Base-by-base conservation (phyloP, 169 alveolate genomes). In the Plasmodium relictum region DNA sequence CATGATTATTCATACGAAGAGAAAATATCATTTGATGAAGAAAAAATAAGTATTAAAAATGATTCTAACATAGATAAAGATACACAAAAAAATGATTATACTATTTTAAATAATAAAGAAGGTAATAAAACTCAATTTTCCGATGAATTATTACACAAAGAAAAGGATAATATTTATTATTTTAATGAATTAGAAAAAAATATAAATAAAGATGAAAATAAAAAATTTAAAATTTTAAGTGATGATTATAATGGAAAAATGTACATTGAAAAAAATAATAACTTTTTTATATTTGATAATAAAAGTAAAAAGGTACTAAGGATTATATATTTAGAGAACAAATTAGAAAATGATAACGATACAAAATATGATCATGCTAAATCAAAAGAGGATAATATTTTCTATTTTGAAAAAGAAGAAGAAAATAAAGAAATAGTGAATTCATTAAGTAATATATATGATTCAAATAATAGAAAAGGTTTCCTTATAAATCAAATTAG, bases 391-490 rank as follows among this genome's bases (percentile, higher is more conserved):
- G 44, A 61, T 24, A 8, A 61, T 61, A 31, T 72, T 44, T 80
- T 52, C 39, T 54, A 80, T 62, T 80, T 80, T 61, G 90, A 80
- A 31, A 42, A 31, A 24, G 90, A 80, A 3, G 90, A 80, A 80
- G 90, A 80, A 41, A 31, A 80, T 62, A 50, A 7, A 26, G 83
- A 80, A 20, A 80, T 80, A 20, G 50, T 68, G 39, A 37, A 65
- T 48, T 80, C 90, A 12, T 61, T 80, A 1, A 70, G 44, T 6
- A 39, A 65, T 44, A 80, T 80, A 7, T 68, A 69, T 41, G 52
- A 65, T 18, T 20, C 85, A 20, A 61, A 44, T 42, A 37, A 48
- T 24, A 68, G 24, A 45, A 41, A 71, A 14, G 66, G 66, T 54
- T 18, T n/a, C 14, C 54, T 80, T n/a, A 6, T 56, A 62, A 68